Percentiles rank a stretch among this genome's conserved stretches.
These are phyloP conservation scores for Plasmodium relictum DNA, from an alignment of 169 alveolate species.

Conservation along the genomic window DNA sequence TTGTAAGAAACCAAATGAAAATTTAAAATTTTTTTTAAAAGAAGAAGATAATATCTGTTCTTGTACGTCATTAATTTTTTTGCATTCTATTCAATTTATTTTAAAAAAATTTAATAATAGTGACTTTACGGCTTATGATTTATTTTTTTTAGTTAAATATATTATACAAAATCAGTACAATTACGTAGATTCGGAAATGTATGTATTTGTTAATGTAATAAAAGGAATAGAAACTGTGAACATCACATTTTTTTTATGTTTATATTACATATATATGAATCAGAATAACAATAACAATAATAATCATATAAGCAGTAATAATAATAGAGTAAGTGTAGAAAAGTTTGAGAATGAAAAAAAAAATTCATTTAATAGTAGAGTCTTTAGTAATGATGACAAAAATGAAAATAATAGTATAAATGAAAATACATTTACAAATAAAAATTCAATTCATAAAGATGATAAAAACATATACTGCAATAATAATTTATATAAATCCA, in stretches of 20 bases:
- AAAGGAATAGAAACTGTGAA: slow-evolving; percentile 56
- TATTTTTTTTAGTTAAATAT: slow-evolving; percentile 58
- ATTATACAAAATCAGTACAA: slow-evolving; percentile 49
- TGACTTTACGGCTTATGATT: slow-evolving; percentile 39
- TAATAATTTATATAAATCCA: neutral
- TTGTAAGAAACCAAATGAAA: slow-evolving; percentile 12
- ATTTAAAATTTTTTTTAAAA: slow-evolving; percentile 19
- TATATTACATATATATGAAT: slow-evolving; percentile 30
- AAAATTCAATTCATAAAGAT: neutral
- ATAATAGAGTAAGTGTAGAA: neutral
- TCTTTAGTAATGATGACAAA: neutral
- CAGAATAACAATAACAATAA: slow-evolving; percentile 1
- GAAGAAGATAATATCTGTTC: slow-evolving; percentile 50
- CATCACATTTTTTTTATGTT: slow-evolving; percentile 30
- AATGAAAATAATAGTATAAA: neutral
- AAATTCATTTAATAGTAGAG: neutral
- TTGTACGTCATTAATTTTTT: slow-evolving; percentile 50
- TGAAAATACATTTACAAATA: neutral
- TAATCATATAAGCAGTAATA: neutral
- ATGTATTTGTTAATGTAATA: slow-evolving; percentile 43
- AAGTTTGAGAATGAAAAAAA: neutral
- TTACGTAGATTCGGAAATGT: slow-evolving; percentile 8
- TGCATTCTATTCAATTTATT: slow-evolving; percentile 59
- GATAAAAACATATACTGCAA: neutral
- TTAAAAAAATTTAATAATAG: slow-evolving; percentile 20